These are phyloP conservation scores for Clitopilus passeckerianus DNA, from an alignment of 768 basidiomycete genomes.

Conservation along the genomic window DNA sequence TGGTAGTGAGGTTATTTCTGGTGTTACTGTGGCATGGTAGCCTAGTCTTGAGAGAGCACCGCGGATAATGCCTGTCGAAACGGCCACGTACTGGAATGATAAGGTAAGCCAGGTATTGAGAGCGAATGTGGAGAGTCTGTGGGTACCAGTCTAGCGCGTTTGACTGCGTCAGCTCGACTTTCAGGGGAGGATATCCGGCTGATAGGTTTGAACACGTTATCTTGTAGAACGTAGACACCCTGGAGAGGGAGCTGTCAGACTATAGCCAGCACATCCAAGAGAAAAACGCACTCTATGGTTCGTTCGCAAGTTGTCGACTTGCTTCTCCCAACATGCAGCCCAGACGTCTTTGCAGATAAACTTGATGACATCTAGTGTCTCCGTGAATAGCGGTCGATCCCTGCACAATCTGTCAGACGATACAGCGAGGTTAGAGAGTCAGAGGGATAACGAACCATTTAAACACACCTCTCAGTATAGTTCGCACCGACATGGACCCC, in stretches of 20 bases:
- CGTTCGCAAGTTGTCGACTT: slow-evolving; percentile 92
- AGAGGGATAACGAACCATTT: background rate
- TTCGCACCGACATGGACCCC: slow-evolving; percentile 85
- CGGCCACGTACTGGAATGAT: slow-evolving; percentile 62
- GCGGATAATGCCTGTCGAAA: slow-evolving; percentile 80
- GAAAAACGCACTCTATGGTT: slow-evolving; percentile 73
- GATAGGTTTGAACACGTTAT: slow-evolving; percentile 86
- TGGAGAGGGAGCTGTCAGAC: slow-evolving; percentile 18
- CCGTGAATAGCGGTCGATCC: slow-evolving; percentile 68
- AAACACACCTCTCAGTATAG: slow-evolving; percentile 73
- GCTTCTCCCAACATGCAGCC: slow-evolving; percentile 88
- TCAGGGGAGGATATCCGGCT: slow-evolving; percentile 77
- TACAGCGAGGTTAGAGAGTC: background rate
- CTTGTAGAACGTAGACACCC: slow-evolving; percentile 94
- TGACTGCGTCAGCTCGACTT: slow-evolving; percentile 68
- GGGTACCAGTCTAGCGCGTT: slow-evolving; percentile 65
- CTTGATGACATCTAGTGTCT: slow-evolving; percentile 88
- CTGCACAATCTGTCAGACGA: slow-evolving; percentile 59
- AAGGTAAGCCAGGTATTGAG: background rate
- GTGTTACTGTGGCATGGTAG: slow-evolving; percentile 64
- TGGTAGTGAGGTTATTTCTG: slow-evolving; percentile 77
- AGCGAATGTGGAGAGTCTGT: background rate
- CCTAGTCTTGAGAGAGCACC: slow-evolving; percentile 81
- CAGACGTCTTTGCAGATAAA: slow-evolving; percentile 98
- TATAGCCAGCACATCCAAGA: background rate